Percentiles rank a stretch among this genome's conserved stretches.
These are phyloP conservation scores for Boletus rubroflammeus DNA, from an alignment of 768 basidiomycete species.

Conservation along the genomic window DNA sequence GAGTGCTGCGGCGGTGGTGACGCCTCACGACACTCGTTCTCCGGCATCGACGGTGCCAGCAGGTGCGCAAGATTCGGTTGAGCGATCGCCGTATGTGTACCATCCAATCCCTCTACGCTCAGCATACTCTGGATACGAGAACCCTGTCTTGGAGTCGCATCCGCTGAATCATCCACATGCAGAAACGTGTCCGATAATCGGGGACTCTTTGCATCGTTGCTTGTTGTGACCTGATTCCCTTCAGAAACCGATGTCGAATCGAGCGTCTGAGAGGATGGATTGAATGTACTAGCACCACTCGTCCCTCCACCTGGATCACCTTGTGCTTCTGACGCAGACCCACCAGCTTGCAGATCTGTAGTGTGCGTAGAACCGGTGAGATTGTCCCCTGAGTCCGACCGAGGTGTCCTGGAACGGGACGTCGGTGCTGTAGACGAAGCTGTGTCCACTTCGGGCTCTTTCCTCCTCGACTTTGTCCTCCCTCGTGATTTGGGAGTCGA, in stretches of 20 bases:
- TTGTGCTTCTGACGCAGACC: slow-evolving; percentile 5
- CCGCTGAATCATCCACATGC: slow-evolving; percentile 5
- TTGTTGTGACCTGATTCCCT: background rate
- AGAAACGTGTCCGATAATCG: background rate
- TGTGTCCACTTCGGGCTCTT: slow-evolving; percentile 2
- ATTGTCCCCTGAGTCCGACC: slow-evolving; percentile 9
- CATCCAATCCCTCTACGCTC: background rate
- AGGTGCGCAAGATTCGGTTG: background rate
- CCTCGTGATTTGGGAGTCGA: slow-evolving; percentile 6
- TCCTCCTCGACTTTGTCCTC: slow-evolving; percentile 8
- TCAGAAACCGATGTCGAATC: slow-evolving; percentile 6
- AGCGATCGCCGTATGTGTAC: background rate
- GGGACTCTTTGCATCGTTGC: background rate
- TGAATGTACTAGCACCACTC: background rate
- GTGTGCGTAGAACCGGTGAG: background rate
- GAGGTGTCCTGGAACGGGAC: slow-evolving; percentile 18
- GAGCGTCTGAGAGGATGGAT: slow-evolving; percentile 1
- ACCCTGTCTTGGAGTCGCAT: slow-evolving; percentile 19
- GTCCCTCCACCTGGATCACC: slow-evolving; percentile 24
- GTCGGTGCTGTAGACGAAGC: slow-evolving; percentile 1
- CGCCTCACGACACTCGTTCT: slow-evolving; percentile 8
- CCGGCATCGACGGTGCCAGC: background rate
- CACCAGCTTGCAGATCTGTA: background rate
- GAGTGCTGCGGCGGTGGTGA: background rate
- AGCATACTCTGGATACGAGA: background rate